Conservation (phyloP, 305 asterid species). For the Rubia peregrina region DNA sequence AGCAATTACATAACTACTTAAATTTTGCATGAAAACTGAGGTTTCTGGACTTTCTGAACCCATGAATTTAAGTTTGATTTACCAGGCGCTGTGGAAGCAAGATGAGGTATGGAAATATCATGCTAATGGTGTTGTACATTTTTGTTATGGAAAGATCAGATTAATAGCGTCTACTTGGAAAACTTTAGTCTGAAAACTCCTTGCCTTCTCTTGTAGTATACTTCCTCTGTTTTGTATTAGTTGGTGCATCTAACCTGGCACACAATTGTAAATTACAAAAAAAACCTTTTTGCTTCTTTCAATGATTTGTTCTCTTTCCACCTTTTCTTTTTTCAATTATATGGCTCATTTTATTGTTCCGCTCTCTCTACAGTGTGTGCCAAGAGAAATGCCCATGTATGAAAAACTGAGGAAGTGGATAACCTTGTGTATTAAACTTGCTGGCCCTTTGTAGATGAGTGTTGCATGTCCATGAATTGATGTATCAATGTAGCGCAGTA, state of each 20-base stretch:
- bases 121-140: neutral
- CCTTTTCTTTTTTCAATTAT: no score
- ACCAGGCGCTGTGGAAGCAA: neutral
- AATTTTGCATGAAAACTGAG: neutral
- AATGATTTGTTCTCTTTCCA: no score
- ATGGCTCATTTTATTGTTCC: no score
- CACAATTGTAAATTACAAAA: no score
- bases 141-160: neutral
- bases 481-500: neutral
- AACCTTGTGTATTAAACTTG: neutral
- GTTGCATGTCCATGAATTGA: neutral
- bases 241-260: no score
- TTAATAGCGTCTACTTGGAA: neutral
- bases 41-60: neutral
- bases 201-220: neutral
- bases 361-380: neutral
- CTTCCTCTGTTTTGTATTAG: no score
- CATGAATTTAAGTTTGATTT: neutral
- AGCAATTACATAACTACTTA: neutral
- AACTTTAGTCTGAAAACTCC: neutral
- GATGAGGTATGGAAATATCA: neutral
- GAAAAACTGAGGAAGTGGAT: neutral
- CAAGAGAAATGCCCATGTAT: neutral
- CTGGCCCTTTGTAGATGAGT: neutral
- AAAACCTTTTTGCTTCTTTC: no score